These are phyloP conservation scores for Globisporangium middletonii DNA, from an alignment of 352 stramenopile genomes.

Conservation along the genomic window DNA sequence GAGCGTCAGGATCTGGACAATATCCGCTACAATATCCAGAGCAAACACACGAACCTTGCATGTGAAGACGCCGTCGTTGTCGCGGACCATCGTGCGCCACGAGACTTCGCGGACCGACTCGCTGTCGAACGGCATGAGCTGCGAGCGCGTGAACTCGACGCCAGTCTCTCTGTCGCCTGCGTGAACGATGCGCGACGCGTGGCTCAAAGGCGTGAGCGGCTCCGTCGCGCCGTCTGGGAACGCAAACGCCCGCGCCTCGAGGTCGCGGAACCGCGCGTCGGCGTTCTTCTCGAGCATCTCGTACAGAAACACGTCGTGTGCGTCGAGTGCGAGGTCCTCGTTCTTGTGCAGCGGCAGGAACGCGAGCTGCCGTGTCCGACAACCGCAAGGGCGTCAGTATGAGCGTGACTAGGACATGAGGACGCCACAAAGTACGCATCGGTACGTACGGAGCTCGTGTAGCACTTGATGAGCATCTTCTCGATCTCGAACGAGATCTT, in stretches of 20 bases:
- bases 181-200: conserved; percentile 8
- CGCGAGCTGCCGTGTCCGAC: conserved; percentile 1
- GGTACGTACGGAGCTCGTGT: conserved; percentile 5
- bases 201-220: not conserved
- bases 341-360: conserved; percentile 6
- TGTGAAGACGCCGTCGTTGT: not conserved
- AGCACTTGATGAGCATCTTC: conserved; percentile 12
- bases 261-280: not conserved
- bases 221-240: not conserved
- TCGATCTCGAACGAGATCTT: conserved; percentile 7
- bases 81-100: conserved; percentile 6
- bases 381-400: too few species aligned
- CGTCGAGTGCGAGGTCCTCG: conserved; percentile 2
- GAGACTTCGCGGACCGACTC: conserved; percentile 5
- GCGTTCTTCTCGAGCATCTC: conserved; percentile 7
- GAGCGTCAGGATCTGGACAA: not conserved
- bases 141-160: conserved; percentile 9
- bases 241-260: conserved; percentile 1
- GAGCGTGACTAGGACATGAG: not conserved
- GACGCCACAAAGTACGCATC: not conserved
- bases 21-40: not conserved
- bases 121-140: conserved; percentile 7
- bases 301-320: conserved; percentile 9
- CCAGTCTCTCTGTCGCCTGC: conserved; percentile 3
- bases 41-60: conserved; percentile 3